These are phyloP conservation scores for Shiraia bambusicola DNA, from an alignment of 2,329 filamentous ascomycete species.

Conservation along the genomic window DNA sequence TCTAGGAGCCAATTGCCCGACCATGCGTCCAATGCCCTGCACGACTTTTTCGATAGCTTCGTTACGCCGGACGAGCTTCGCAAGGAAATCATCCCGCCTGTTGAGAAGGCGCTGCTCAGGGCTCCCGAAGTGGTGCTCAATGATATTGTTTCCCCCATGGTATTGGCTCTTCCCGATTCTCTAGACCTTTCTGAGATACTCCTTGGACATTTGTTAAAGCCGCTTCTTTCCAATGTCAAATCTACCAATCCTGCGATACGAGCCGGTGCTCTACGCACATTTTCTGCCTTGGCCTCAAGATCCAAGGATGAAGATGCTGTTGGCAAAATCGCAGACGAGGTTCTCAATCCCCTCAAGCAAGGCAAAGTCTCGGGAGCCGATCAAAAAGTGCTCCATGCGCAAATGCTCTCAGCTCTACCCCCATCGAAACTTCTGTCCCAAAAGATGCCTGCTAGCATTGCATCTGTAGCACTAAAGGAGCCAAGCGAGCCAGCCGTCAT, in stretches of 20 bases:
- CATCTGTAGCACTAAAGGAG: constrained; percentile 74
- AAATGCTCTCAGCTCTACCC: constrained; percentile 65
- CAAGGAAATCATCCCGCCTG: constrained; percentile 72
- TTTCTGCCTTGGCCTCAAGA: constrained; percentile 66
- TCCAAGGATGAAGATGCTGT: constrained; percentile 62
- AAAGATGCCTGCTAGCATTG: constrained; percentile 67
- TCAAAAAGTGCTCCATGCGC: constrained; percentile 78
- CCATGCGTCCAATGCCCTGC: constrained; percentile 71
- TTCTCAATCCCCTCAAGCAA: constrained; percentile 75
- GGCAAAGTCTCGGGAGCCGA: constrained; percentile 84
- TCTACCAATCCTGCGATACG: constrained; percentile 81
- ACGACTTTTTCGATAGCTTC: constrained; percentile 81
- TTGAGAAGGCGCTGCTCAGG: constrained; percentile 87
- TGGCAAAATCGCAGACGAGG: constrained; percentile 72
- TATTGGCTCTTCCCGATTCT: constrained; percentile 65
- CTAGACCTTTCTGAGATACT: constrained; percentile 79
- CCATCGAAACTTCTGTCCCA: constrained; percentile 63
- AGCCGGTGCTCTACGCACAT: constrained; percentile 72
- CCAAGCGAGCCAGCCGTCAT: constrained; percentile 81
- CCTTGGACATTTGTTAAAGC: constrained; percentile 74
- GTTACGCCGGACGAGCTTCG: constrained; percentile 72
- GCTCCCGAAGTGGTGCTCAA: constrained; percentile 87
- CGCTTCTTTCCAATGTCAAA: constrained; percentile 85
- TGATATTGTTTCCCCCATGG: constrained; percentile 72
- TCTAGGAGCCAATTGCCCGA: constrained; percentile 70